Evolutionary conservation across 164 flowering plant species (phyloP).

Genomic region (Umbilicus rupestris): DNA sequence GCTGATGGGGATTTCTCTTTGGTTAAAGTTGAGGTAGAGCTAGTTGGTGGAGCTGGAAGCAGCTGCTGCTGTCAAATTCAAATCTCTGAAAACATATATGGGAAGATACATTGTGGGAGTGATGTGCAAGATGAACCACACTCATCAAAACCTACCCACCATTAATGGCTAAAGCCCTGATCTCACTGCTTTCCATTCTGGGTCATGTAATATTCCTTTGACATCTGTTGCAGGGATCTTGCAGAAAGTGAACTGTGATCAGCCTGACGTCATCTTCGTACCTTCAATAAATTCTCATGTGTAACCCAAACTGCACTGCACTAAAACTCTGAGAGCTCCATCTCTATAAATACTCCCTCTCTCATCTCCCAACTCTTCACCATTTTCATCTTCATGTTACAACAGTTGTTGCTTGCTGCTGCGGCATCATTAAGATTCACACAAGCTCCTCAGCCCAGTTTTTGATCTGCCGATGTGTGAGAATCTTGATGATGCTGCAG

Average conservation of each 20-base stretch:
- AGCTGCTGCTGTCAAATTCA: constrained; percentile 2
- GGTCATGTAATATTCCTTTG: not conserved
- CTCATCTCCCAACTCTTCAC: not conserved
- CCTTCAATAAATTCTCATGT: not conserved
- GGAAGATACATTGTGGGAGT: not conserved
- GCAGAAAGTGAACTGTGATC: constrained; percentile 3
- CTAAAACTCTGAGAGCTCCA: not conserved
- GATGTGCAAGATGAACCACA: not conserved
- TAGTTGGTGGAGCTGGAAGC: not conserved
- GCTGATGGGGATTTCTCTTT: not conserved
- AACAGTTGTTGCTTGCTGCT: constrained; percentile 6
- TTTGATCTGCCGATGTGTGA: not conserved
- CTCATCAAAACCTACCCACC: not conserved
- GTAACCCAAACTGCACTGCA: not conserved
- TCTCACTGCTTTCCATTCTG: not conserved
- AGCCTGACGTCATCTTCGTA: constrained; percentile 2
- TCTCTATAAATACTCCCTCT: not conserved
- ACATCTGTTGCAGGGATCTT: not conserved
- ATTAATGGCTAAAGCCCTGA: constrained; percentile 1
- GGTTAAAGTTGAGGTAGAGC: not conserved
- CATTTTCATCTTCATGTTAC: not conserved
- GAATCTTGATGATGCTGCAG: constrained; percentile 9
- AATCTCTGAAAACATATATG: not conserved
- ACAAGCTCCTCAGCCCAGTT: not conserved
- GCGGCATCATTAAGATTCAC: constrained; percentile 6